phyloP scores from a whole-genome alignment of 192 early-diverging fungal species.

The Mortierella claussenii region DNA sequence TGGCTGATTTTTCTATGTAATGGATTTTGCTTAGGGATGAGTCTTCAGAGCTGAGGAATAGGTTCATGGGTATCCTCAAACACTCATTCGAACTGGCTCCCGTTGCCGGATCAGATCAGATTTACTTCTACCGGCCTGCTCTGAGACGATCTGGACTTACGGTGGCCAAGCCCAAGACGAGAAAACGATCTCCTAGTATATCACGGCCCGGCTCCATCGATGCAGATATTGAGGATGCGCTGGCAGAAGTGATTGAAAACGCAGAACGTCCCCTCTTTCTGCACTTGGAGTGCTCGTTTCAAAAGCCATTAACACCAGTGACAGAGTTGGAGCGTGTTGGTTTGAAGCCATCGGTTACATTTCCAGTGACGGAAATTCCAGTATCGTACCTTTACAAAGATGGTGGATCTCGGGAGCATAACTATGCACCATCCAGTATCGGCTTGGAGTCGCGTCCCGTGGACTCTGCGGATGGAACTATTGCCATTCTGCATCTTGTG shows the following conservation, averaged over 20 bases:
- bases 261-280: constrained; percentile 79
- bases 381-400: constrained; percentile 65
- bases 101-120: constrained; percentile 47
- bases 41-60: constrained; percentile 45
- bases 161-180: constrained; percentile 32
- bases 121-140: constrained; percentile 73
- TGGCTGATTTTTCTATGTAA: no score
- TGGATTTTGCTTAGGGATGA: constrained; percentile 49
- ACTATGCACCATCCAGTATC: constrained; percentile 70
- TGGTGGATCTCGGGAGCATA: constrained; percentile 37
- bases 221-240: constrained; percentile 48
- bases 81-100: constrained; percentile 70
- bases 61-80: constrained; percentile 67
- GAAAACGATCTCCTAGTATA: constrained; percentile 51
- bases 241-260: constrained; percentile 62
- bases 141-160: constrained; percentile 50
- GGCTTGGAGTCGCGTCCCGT: constrained; percentile 72
- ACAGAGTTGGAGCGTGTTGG: constrained; percentile 52
- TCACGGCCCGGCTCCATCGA: constrained; percentile 43
- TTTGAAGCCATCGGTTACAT: constrained; percentile 38
- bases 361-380: constrained; percentile 71
- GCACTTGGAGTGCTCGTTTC: constrained; percentile 72
- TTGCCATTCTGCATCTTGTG: constrained; percentile 71
- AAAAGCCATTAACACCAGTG: constrained; percentile 53
- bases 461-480: constrained; percentile 73